These are phyloP conservation scores for Dendrocalamus sinicus DNA, from an alignment of 176 grass and related monocot species.

Conservation along the genomic window DNA sequence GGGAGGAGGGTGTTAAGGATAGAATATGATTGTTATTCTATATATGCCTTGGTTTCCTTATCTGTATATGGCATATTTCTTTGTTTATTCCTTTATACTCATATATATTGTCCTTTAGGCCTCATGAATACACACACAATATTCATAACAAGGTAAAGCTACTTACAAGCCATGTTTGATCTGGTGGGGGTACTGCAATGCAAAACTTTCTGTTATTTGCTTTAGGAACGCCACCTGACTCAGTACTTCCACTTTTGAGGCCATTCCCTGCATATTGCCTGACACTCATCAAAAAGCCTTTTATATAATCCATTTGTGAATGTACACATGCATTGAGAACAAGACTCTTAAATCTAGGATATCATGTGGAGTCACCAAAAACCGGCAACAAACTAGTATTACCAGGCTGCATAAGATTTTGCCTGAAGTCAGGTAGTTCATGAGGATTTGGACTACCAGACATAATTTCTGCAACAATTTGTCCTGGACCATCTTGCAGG, in stretches of 20 bases:
- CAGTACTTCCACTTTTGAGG: constrained; percentile 16
- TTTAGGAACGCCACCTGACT: constrained; percentile 34
- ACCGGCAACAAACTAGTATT: not conserved
- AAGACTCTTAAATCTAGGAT: not conserved
- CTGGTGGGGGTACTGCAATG: constrained; percentile 29
- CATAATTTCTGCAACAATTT: constrained; percentile 16
- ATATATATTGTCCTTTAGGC: too few relatives aligned
- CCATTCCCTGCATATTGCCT: constrained; percentile 32
- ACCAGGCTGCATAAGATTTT: constrained; percentile 4
- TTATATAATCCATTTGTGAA: not conserved
- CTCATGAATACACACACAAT: too few relatives aligned
- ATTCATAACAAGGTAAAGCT: not conserved
- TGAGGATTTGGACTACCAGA: not conserved
- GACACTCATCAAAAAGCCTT: not conserved
- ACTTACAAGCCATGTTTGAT: constrained; percentile 67
- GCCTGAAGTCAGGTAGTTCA: not conserved
- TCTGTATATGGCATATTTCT: too few relatives aligned
- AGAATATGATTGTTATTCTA: too few relatives aligned
- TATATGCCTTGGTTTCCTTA: too few relatives aligned
- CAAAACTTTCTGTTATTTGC: constrained; percentile 37
- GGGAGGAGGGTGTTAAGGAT: too few relatives aligned
- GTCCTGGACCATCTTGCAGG: not conserved
- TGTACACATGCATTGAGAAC: not conserved
- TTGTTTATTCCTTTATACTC: too few relatives aligned
- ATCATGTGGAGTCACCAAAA: not conserved